Percentiles rank a stretch among this genome's conserved stretches.
These are phyloP conservation scores for Apiotrichum gracile DNA, from an alignment of 1,284 basidiomycete species.

Conservation along the genomic window DNA sequence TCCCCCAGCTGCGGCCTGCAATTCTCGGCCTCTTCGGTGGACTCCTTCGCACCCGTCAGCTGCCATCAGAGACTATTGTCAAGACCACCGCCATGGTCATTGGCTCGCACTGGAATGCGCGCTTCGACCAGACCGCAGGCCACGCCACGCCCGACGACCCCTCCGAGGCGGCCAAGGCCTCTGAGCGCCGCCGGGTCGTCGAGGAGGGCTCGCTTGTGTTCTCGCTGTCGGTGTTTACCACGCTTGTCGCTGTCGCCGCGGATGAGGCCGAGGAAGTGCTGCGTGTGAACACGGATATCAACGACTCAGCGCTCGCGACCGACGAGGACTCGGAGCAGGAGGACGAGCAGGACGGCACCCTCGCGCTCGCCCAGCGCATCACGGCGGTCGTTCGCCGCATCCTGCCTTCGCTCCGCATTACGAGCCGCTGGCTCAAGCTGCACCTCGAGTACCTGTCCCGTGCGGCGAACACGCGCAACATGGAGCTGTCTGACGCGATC, in stretches of 20 bases:
- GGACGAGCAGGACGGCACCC: conserved; percentile 44
- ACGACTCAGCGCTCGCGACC: conserved; percentile 22
- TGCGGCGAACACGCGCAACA: conserved; percentile 11
- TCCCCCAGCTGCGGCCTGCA: conserved; percentile 18
- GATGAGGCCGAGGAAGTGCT: conserved; percentile 49
- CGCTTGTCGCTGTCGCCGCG: conserved; percentile 63
- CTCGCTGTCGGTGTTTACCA: conserved; percentile 63
- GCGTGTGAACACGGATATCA: neutral
- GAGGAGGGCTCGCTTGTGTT: conserved; percentile 68
- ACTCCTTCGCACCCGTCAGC: conserved; percentile 60
- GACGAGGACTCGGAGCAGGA: conserved; percentile 46
- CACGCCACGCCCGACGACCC: conserved; percentile 18
- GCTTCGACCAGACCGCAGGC: conserved; percentile 50
- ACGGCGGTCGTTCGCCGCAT: conserved; percentile 78
- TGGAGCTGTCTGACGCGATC: conserved; percentile 28
- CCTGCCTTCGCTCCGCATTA: conserved; percentile 77
- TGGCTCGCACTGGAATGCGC: conserved; percentile 73
- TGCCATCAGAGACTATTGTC: conserved; percentile 70
- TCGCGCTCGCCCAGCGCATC: conserved; percentile 64
- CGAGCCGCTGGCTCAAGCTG: conserved; percentile 79
- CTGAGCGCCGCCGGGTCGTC: conserved; percentile 36
- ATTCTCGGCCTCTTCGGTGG: conserved; percentile 16
- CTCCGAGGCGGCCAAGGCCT: conserved; percentile 7
- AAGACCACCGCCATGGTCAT: conserved; percentile 68
- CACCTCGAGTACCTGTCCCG: conserved; percentile 65